Conservation (phyloP, 805 yeast species). For the Clavispora vitiphila region DNA sequence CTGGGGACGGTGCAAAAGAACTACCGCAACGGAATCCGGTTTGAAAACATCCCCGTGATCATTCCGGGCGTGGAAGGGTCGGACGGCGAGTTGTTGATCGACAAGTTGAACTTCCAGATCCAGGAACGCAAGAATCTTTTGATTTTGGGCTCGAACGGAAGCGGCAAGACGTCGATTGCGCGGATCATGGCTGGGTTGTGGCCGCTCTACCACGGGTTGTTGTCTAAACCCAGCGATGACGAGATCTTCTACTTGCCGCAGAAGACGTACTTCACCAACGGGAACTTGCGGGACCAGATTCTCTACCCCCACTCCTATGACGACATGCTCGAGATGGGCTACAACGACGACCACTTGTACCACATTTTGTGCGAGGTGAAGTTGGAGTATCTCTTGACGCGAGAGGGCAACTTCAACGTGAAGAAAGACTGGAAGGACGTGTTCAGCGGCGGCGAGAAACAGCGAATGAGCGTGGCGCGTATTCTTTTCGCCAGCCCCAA, state of each 20-base stretch:
- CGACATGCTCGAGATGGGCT: constrained; percentile 71
- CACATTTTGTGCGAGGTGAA: constrained; percentile 70
- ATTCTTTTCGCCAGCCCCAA: constrained; percentile 74
- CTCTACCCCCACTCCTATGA: constrained; percentile 79
- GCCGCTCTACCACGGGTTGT: constrained; percentile 82
- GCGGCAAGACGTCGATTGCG: constrained; percentile 85
- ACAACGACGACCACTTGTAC: constrained; percentile 63
- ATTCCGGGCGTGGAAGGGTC: constrained; percentile 66
- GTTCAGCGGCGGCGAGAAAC: constrained; percentile 96
- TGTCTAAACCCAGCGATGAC: constrained; percentile 67
- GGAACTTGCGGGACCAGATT: constrained; percentile 85
- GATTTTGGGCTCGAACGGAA: constrained; percentile 82
- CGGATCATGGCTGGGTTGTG: constrained; percentile 83
- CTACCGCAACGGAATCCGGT: constrained; percentile 66
- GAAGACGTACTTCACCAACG: constrained; percentile 75
- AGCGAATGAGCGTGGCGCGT: constrained; percentile 83
- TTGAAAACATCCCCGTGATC: constrained; percentile 77
- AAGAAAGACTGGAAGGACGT: constrained; percentile 80
- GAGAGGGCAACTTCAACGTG: constrained; percentile 55
- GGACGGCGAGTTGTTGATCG: constrained; percentile 56
- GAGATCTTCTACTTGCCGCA: constrained; percentile 82
- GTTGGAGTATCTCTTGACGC: constrained; percentile 69
- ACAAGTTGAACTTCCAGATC: constrained; percentile 56
- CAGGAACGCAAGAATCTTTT: constrained; percentile 61
- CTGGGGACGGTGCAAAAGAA: constrained; percentile 77